Evolutionary conservation across 768 basidiomycete species (phyloP).

Genomic region (Macrolepiota dolichaula): DNA sequence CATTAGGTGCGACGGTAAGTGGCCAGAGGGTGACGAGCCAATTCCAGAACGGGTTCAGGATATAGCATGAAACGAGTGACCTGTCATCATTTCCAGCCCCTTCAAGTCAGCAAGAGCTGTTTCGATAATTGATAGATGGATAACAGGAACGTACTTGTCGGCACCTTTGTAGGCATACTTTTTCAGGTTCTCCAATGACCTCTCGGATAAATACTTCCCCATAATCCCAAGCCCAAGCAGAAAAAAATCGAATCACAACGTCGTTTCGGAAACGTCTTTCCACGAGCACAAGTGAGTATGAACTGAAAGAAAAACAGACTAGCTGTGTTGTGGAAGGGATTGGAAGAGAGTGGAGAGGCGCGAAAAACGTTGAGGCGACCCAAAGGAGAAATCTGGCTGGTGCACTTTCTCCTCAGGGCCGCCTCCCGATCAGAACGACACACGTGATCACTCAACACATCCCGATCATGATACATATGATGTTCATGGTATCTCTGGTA

Average conservation of each 20-base stretch:
- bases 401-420: background rate
- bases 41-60: conserved; percentile 86
- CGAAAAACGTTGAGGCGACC: background rate
- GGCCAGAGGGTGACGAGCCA: conserved; percentile 92
- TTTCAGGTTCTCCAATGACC: conserved; percentile 61
- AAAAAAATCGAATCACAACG: background rate
- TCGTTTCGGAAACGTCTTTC: background rate
- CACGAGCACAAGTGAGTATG: background rate
- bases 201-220: conserved; percentile 4
- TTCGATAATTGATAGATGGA: background rate
- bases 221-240: background rate
- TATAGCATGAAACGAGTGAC: conserved; percentile 70
- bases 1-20: conserved; percentile 81
- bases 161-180: conserved; percentile 79
- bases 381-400: background rate
- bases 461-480: too few species aligned
- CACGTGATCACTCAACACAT: background rate
- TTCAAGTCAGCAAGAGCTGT: conserved; percentile 9
- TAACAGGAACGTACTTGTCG: conserved; percentile 57
- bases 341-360: background rate
- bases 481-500: background rate
- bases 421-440: background rate
- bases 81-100: conserved; percentile 30
- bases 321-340: background rate
- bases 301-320: background rate